Evolutionary conservation across 139 green algal species (phyloP), one percentile per base, ranked within the genome.

Genomic region (Nannochloris sp.): DNA sequence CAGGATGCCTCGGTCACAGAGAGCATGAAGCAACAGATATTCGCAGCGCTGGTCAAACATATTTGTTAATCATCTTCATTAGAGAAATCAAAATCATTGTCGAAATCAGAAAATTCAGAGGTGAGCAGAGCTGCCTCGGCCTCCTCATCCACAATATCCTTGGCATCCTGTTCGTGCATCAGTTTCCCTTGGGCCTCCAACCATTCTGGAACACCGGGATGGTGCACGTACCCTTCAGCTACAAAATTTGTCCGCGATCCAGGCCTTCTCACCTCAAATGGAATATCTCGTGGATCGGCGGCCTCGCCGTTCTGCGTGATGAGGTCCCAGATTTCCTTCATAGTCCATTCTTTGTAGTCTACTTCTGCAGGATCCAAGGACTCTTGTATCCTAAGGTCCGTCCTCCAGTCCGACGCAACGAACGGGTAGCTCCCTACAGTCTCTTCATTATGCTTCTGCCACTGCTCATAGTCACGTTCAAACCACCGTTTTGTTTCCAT

Each of bases 311-410:
- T 46, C 31, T 68, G 48, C 1, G 68, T 77, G 57, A 79, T 79
- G 14, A 79, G 37, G 40, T 79, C 63, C 62, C 61, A 79, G 16
- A 79, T 76, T 49, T 79, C 54, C 25, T 37, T 43, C 24, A 72
- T 54, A 5, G 46, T 77, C 72, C 72, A 79, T 43, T 78, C 72
- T 16, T 44, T 57, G 58, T 78, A 72, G 14, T 34, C 3, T 18
- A 63, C 57, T 21, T 59, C 36, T 4, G 48, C 61, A 14, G 64
- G 64, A 57, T 72, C 64, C 5, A 55, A 58, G 15, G 64, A 68
- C 34, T 69, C 49, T 37, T 40, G 5, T 46, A 24, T 49, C 11
- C 70, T 64, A 31, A 64, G 36, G 57, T 76, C 70, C 31, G 7
- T 64, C 46, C 70, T 58, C 70, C 71, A 78, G 49, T 71, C 67